Evolutionary conservation across 2,329 filamentous ascomycete genomes (phyloP), one percentile per base, ranked within the genome.

Genomic region (Pyricularia grisea): DNA sequence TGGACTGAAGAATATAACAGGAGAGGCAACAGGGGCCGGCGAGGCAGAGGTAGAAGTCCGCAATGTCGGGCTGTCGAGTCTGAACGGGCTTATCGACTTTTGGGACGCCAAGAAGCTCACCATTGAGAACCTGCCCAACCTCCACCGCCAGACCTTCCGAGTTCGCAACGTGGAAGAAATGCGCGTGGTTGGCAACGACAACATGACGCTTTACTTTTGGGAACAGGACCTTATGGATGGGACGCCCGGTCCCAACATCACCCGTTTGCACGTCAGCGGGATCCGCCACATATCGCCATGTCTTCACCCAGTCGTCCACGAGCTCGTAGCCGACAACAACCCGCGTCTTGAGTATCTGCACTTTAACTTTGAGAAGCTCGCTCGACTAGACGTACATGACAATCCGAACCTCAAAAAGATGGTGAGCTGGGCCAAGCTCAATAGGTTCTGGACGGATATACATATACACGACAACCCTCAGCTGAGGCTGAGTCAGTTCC

Each of bases 281-380:
- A 31, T 69, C 17, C 36, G 42, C 6, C 65, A 67, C 65, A 27
- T 69, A 23, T 67, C 64, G n/a, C 68, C 68, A 10, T 69, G 68
- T 31, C 68, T 66, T 10, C 36, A 25, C 25, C 65, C 65, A 4
- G 50, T 58, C 12, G 68, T 69, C 28, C 42, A 60, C 63, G 65
- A 69, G 63, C 67, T 69, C n/a, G 20, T 67, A 2, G 68, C 68
- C 50, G 42, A 67, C 64, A 69, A 69, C 65, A 69, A 69, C 50
- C 30, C 68, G 11, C 30, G 30, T 30, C 42, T 69, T 28, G 65
- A 69, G 30, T 69, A 69, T 65, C 65, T 69, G 5, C 65, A 69
- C 27, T 69, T 69, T 50, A 66, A 65, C 65, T 69, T 69, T 58
- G 65, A 60, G 14, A n/a, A 58, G 64, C 61, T 69, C 20, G 17